Percentiles rank a stretch among this genome's conserved stretches.
These are phyloP conservation scores for Diplocarpon rosae DNA, from an alignment of 2,329 filamentous ascomycete genomes.

Conservation along the genomic window DNA sequence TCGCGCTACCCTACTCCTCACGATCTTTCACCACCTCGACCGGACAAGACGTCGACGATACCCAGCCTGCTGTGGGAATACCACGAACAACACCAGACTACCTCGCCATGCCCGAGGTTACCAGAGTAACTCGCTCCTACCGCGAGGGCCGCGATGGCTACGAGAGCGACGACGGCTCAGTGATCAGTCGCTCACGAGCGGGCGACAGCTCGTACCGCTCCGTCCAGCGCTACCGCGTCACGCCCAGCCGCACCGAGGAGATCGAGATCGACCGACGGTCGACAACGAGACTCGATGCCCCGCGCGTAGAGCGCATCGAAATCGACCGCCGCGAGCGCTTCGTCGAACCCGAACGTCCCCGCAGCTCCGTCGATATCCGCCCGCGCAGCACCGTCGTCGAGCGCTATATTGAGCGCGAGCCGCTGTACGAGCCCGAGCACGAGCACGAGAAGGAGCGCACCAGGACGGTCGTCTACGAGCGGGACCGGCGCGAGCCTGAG, in stretches of 20 bases:
- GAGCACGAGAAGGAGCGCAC: constrained; percentile 18
- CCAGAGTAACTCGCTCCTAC: constrained; percentile 12
- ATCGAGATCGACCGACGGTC: constrained; percentile 22
- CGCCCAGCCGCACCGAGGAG: constrained; percentile 22
- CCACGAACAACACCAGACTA: background rate
- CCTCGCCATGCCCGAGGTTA: constrained; percentile 9
- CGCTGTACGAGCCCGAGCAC: constrained; percentile 20
- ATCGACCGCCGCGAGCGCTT: constrained; percentile 25
- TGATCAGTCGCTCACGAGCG: constrained; percentile 14
- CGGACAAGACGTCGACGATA: background rate
- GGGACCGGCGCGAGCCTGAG: constrained; percentile 32
- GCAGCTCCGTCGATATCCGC: constrained; percentile 20
- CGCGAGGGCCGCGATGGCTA: constrained; percentile 3
- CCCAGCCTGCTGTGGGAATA: background rate
- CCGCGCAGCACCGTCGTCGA: constrained; percentile 16
- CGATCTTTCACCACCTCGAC: background rate
- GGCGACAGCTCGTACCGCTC: constrained; percentile 21
- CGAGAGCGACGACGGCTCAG: constrained; percentile 16
- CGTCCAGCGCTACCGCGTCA: constrained; percentile 26
- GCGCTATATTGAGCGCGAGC: constrained; percentile 17
- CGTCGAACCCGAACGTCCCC: constrained; percentile 20
- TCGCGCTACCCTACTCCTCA: background rate
- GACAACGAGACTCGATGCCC: constrained; percentile 18
- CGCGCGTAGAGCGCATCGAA: constrained; percentile 23
- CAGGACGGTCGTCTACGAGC: constrained; percentile 30